Base-by-base conservation (phyloP, 306 rosid species). In the Medicago ruthenica region DNA sequence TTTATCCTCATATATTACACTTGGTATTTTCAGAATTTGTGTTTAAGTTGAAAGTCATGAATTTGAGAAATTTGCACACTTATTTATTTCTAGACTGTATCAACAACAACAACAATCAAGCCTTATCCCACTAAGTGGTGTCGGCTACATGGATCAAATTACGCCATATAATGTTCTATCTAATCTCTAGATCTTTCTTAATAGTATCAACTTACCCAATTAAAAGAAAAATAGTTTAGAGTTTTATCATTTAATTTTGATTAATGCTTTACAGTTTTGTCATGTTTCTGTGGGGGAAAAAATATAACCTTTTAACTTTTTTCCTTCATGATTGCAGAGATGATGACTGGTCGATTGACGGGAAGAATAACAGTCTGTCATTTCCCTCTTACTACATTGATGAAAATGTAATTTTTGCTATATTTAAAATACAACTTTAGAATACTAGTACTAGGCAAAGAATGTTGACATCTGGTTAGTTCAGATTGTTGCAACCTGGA, bases 351-450 rank as follows among this genome's bases (percentile, higher is more conserved):
- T 83, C 85, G 79, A 80, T 94, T 83, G 98, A 94, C 80, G 98
- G 82, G 83, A 81, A 79, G 86, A 90, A 83, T 72, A 90, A 90
- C 83, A 87, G 89, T 7, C 85, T 92, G 57, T 86, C 97, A 39
- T 94, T 95, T 82, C 99, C 97, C 4, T 95, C 99, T 20, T 95
- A 95, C 91, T 92, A 95, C 80, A 92, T 95, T 84, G 97, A 95
- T 80, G 97, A 95, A 90, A 90, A 90, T 90, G 97, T 92, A 90
- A 88, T 83, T 85, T 86, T 77, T 22, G 22, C 8, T 70, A 10
- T 58, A 21, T 68, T 4, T 27, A 27, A 27, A 14, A 69, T 74
- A 74, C 55, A 14, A 40, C 70, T 71, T 27, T 76, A 63, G 55
- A 67, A 73, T 68, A 75, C 76, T 65, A 21, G 69, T 68, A 75